These are phyloP conservation scores for Alternaria consortialis DNA, from an alignment of 2,329 filamentous ascomycete species.

Conservation along the genomic window DNA sequence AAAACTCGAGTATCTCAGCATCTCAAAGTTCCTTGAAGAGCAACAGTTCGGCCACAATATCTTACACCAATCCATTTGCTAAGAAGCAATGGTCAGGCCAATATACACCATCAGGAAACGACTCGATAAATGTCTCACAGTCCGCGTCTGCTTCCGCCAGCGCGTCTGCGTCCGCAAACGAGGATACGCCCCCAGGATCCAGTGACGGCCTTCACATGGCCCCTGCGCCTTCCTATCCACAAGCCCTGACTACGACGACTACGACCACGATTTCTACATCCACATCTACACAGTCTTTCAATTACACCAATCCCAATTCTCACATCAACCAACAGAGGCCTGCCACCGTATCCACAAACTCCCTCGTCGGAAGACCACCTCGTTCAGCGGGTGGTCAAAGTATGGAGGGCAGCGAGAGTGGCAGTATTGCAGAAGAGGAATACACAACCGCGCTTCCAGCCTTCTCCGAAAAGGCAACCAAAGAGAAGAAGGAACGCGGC, in stretches of 20 bases:
- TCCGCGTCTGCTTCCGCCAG: slow-evolving; percentile 43
- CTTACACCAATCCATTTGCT: slow-evolving; percentile 37
- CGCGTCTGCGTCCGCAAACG: slow-evolving; percentile 44
- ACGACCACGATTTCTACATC: slow-evolving; percentile 25
- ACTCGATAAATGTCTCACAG: slow-evolving; percentile 36
- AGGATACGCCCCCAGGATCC: slow-evolving; percentile 49
- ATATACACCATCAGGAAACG: slow-evolving; percentile 38
- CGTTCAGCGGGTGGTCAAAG: slow-evolving; percentile 38
- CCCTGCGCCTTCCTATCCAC: slow-evolving; percentile 41
- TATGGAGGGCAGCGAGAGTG: slow-evolving; percentile 47
- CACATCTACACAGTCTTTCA: slow-evolving; percentile 22
- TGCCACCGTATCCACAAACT: slow-evolving; percentile 29
- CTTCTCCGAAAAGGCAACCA: slow-evolving; percentile 45
- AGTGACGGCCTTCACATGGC: slow-evolving; percentile 50
- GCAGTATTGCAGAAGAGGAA: slow-evolving; percentile 49
- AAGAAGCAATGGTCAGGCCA: slow-evolving; percentile 28
- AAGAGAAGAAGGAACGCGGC: slow-evolving; percentile 51
- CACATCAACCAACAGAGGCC: slow-evolving; percentile 37
- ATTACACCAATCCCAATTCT: slow-evolving; percentile 35
- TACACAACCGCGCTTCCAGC: slow-evolving; percentile 50
- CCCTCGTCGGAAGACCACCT: slow-evolving; percentile 32
- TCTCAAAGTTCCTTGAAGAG: slow-evolving; percentile 46
- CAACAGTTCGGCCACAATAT: slow-evolving; percentile 35
- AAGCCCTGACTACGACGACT: slow-evolving; percentile 37
- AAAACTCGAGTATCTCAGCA: slow-evolving; percentile 44